phyloP scores from a whole-genome alignment of 1,284 basidiomycete genomes.

The Marasmius fiardii region DNA sequence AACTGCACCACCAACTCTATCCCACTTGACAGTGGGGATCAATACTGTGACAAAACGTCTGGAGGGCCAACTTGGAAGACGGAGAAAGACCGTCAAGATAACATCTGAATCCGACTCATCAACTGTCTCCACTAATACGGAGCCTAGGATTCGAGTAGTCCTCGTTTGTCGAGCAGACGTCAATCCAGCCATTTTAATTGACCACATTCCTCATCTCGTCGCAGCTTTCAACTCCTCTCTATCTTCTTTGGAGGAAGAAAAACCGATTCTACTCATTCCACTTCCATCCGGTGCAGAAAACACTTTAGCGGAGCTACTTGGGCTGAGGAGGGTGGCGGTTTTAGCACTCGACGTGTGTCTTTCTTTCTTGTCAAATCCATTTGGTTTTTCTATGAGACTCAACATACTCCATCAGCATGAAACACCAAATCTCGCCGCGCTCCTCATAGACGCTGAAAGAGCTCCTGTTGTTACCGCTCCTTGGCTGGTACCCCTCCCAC shows the following conservation, averaged over 20 bases:
- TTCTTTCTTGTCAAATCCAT: background rate
- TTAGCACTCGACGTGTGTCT: constrained; percentile 53
- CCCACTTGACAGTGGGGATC: constrained; percentile 67
- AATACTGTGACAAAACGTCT: constrained; percentile 78
- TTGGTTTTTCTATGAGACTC: constrained; percentile 1
- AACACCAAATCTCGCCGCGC: constrained; percentile 33
- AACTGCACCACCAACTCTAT: constrained; percentile 39
- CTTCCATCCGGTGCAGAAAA: constrained; percentile 71
- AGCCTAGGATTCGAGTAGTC: constrained; percentile 38
- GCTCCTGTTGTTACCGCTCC: constrained; percentile 53
- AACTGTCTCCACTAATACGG: constrained; percentile 2
- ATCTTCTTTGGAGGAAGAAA: constrained; percentile 13
- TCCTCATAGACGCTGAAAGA: constrained; percentile 41
- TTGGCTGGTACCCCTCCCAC: constrained; percentile 46
- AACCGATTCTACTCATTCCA: constrained; percentile 56
- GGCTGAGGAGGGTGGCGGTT: constrained; percentile 68
- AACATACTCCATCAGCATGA: constrained; percentile 28
- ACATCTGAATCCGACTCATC: constrained; percentile 5
- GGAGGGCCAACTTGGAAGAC: constrained; percentile 52
- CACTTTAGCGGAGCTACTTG: constrained; percentile 58
- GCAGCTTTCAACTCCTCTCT: constrained; percentile 63
- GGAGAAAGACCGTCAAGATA: constrained; percentile 23
- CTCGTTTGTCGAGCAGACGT: constrained; percentile 73
- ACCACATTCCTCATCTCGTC: constrained; percentile 71
- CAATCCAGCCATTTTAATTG: constrained; percentile 66